phyloP scores from a whole-genome alignment of 176 grass and related monocot species.

The Ananas comosus region DNA sequence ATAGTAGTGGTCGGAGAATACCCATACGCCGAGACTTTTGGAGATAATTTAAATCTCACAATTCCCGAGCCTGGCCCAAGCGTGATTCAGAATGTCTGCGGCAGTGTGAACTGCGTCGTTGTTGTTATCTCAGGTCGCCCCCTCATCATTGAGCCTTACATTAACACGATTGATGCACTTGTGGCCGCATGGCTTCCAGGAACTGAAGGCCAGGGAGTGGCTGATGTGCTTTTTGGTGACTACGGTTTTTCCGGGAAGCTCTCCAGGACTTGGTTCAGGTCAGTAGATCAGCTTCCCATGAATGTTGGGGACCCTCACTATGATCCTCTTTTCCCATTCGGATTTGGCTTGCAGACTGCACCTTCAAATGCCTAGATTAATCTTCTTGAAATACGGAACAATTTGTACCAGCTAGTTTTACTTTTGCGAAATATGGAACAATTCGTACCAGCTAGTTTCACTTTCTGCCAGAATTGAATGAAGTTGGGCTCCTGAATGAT shows the following conservation, averaged over 20 bases:
- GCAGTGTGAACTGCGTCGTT: slow-evolving; percentile 5
- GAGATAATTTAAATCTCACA: slow-evolving; percentile 24
- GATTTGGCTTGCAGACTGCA: slow-evolving; percentile 21
- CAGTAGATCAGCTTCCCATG: slow-evolving; percentile 22
- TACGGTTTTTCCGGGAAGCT: slow-evolving; percentile 27
- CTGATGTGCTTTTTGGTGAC: slow-evolving; percentile 32
- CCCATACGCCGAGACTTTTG: slow-evolving; percentile 21
- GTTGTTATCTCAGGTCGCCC: slow-evolving; percentile 29
- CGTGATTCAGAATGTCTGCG: slow-evolving; percentile 13
- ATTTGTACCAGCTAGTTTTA: too few species aligned
- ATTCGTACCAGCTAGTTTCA: too few species aligned
- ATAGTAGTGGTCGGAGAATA: slow-evolving; percentile 33
- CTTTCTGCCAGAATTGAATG: too few species aligned
- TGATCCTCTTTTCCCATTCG: slow-evolving; percentile 34
- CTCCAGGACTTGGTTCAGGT: slow-evolving; percentile 34
- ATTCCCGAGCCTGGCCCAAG: slow-evolving; percentile 18
- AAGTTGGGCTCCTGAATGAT: too few species aligned
- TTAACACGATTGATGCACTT: slow-evolving; percentile 24
- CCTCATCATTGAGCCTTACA: slow-evolving; percentile 19
- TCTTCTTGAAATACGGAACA: too few species aligned
- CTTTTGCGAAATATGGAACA: too few species aligned
- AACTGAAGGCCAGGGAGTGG: slow-evolving; percentile 27
- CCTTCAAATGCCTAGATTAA: neutral
- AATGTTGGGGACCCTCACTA: slow-evolving; percentile 19
- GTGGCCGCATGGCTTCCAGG: slow-evolving; percentile 43